phyloP scores from a whole-genome alignment of 208 protist genomes.

The Leishmania gerbilli region DNA sequence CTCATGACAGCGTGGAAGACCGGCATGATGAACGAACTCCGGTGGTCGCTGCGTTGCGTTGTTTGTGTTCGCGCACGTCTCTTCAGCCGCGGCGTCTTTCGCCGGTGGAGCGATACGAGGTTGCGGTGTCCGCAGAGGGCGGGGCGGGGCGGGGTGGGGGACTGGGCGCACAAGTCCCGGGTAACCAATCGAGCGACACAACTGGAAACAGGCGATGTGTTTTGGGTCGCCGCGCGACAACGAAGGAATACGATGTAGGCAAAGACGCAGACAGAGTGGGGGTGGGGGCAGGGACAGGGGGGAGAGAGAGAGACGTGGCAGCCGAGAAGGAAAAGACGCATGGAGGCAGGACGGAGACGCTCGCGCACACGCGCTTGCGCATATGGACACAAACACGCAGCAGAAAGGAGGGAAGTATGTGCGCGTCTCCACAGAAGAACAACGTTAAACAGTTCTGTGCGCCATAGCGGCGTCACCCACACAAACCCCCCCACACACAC shows the following conservation, averaged over 20 bases:
- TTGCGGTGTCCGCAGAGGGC: not conserved
- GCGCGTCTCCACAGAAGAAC: not conserved
- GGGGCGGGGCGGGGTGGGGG: not conserved
- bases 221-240: not conserved
- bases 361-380: not conserved
- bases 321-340: not conserved
- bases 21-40: conserved; percentile 42
- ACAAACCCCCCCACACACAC: too few relatives aligned
- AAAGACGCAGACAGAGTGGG: not conserved
- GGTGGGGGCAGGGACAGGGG: not conserved
- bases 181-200: not conserved
- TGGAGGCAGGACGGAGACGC: not conserved
- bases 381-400: not conserved
- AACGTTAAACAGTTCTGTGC: not conserved
- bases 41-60: not conserved
- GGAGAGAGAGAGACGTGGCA: not conserved
- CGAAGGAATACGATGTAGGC: not conserved
- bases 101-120: not conserved
- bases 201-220: not conserved
- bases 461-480: not conserved
- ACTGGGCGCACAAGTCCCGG: not conserved
- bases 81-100: conserved; percentile 1
- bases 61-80: not conserved
- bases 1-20: conserved; percentile 49
- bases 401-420: not conserved